Conservation (phyloP, 2,329 filamentous ascomycete species). For the Trichoderma pleuroti region DNA sequence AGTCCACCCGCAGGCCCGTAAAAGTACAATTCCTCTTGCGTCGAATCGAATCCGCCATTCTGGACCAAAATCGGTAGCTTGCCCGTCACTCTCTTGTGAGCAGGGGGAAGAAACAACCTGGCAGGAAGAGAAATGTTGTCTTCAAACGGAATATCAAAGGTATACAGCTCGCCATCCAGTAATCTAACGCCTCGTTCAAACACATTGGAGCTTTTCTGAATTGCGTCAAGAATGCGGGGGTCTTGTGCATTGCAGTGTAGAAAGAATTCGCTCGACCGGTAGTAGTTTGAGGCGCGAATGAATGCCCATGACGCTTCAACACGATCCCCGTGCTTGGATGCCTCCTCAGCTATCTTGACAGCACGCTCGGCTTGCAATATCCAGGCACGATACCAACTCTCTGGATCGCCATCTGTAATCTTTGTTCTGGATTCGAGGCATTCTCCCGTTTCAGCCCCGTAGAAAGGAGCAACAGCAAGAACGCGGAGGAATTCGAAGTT, state of each 20-base stretch:
- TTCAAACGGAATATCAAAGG: conserved; percentile 39
- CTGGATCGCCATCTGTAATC: conserved; percentile 38
- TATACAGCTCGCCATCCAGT: conserved; percentile 28
- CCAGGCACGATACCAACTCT: conserved; percentile 40
- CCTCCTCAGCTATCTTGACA: not conserved
- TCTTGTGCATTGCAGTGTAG: conserved; percentile 25
- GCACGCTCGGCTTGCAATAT: conserved; percentile 28
- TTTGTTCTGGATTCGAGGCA: conserved; percentile 30
- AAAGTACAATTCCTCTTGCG: conserved; percentile 40
- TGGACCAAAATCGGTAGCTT: conserved; percentile 38
- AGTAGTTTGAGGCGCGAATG: conserved; percentile 41
- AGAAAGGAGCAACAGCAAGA: not conserved
- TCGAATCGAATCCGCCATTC: conserved; percentile 34
- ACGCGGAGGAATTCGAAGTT: conserved; percentile 41
- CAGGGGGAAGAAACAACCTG: conserved; percentile 35
- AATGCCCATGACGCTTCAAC: conserved; percentile 34
- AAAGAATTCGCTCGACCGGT: conserved; percentile 36
- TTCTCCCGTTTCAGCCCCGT: conserved; percentile 26
- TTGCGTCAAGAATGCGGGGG: conserved; percentile 27
- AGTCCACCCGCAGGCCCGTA: conserved; percentile 30
- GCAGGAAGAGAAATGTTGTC: conserved; percentile 33
- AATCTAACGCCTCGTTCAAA: conserved; percentile 30
- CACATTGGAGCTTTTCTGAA: conserved; percentile 25
- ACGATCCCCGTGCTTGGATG: conserved; percentile 26
- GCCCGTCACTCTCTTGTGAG: conserved; percentile 20